Evolutionary conservation across 2,329 filamentous ascomycete genomes (phyloP), one percentile per base, ranked within the genome.

Genomic region (Fusarium sp.): DNA sequence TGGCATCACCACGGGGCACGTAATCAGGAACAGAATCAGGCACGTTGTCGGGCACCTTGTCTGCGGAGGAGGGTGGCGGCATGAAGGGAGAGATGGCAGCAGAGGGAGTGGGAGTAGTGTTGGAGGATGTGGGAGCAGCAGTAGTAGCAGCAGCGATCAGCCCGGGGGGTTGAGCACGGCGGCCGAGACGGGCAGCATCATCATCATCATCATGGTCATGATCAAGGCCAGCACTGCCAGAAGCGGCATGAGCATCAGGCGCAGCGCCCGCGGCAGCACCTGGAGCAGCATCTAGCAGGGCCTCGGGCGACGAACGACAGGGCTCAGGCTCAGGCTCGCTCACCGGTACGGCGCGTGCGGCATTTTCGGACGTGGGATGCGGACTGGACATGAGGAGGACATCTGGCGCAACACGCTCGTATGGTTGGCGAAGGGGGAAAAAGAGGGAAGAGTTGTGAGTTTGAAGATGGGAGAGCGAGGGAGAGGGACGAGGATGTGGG

Each of bases 331-430:
- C 71, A 71, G 64, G 68, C 65, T 74, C 79, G 80, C 80, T 86
- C 82, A 87, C 80, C 79, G 81, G 79, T 80, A 81, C 83, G 80
- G 84, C 81, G 80, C 79, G 79, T 87, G 87, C 85, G 87, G 86
- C 86, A 89, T 88, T 86, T 87, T 87, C 86, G 83, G 82, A 81
- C 80, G 83, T 81, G 81, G 80, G 80, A 81, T 83, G 82, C 84
- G 84, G 83, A 80, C 81, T 87, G 83, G 87, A 89, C 88, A 90
- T 90, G 87, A 86, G 87, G 84, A 83, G 82, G 83, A 87, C 88
- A 89, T 89, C 82, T 85, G 86, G 85, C 84, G 81, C 71, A 69
- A 74, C 71, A 73, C 71, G 71, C 71, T 71, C 69, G 74, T 64
- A 73, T 73, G 74, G 73, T 77, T 38, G 46, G 44, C 49, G 49